These are phyloP conservation scores for Barnettozyma botsteinii DNA, from an alignment of 805 yeast genomes.

Conservation along the genomic window DNA sequence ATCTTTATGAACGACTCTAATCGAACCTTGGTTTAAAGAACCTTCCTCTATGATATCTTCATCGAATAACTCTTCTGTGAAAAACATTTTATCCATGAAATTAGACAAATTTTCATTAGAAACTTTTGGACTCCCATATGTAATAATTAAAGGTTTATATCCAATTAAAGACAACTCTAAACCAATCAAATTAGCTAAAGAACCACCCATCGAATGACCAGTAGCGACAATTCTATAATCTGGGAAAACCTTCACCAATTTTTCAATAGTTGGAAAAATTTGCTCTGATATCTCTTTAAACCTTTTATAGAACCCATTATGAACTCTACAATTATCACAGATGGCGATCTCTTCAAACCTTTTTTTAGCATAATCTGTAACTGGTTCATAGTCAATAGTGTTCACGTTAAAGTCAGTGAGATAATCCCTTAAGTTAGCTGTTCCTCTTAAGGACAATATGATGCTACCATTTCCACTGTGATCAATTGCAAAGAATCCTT, in stretches of 20 bases:
- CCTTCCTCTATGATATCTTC: conserved; percentile 15
- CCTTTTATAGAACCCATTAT: conserved; percentile 54
- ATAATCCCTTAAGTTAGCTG: conserved; percentile 56
- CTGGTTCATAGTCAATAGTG: conserved; percentile 20
- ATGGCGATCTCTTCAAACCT: conserved; percentile 1
- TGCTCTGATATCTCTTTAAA: conserved; percentile 35
- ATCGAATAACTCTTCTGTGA: conserved; percentile 32
- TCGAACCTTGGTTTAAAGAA: conserved; percentile 31
- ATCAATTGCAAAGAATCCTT: conserved; percentile 51
- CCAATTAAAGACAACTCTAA: conserved; percentile 56
- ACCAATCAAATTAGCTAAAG: conserved; percentile 57
- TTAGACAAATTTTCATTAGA: conserved; percentile 46
- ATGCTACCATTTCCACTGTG: conserved; percentile 36
- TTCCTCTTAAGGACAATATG: conserved; percentile 56
- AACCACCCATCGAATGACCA: conserved; percentile 79
- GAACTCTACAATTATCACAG: conserved; percentile 53
- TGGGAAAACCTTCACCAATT: conserved; percentile 36
- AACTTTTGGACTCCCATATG: conserved; percentile 66
- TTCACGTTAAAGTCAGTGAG: conserved; percentile 45
- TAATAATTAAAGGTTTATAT: conserved; percentile 46
- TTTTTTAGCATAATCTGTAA: conserved; percentile 10
- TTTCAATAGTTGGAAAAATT: conserved; percentile 25
- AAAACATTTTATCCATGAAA: conserved; percentile 48
- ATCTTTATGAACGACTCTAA: conserved; percentile 50
- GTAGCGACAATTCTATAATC: conserved; percentile 46